Conservation (phyloP, 768 basidiomycete species). For the Postia placenta region DNA sequence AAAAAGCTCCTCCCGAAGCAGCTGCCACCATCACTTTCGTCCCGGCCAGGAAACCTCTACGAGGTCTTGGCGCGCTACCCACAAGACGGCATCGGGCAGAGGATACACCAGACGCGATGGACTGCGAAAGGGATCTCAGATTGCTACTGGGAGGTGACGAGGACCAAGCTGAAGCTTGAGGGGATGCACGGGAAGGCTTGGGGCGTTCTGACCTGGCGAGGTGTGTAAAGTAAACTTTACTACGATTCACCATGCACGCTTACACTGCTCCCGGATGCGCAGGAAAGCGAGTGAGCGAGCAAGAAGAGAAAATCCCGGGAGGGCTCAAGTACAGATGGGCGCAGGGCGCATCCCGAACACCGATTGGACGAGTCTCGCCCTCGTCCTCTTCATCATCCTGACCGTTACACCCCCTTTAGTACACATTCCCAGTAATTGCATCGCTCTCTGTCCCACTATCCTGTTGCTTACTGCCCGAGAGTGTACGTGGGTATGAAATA, state of each 20-base stretch:
- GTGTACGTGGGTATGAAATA: no score
- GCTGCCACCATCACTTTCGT: constrained; percentile 55
- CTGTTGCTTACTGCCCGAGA: no score
- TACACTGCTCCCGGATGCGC: neutral
- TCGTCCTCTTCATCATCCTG: no score
- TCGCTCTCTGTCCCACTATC: no score
- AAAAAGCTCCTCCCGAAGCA: constrained; percentile 51
- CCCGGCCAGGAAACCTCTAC: constrained; percentile 59
- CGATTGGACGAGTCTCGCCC: no score
- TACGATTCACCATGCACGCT: neutral
- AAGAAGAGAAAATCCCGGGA: constrained; percentile 61
- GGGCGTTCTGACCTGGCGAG: constrained; percentile 76
- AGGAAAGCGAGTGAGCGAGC: constrained; percentile 58
- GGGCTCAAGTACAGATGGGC: constrained; percentile 72
- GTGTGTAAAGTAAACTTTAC: constrained; percentile 33
- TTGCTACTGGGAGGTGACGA: constrained; percentile 74
- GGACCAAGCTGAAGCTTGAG: constrained; percentile 62
- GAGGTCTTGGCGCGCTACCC: constrained; percentile 67
- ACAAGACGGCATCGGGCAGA: constrained; percentile 58
- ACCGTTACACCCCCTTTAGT: no score
- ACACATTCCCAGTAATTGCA: no score
- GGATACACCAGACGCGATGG: constrained; percentile 74
- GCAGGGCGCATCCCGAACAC: constrained; percentile 44
- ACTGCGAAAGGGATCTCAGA: constrained; percentile 54
- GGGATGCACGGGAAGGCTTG: constrained; percentile 79